phyloP scores from a whole-genome alignment of 2,329 filamentous ascomycete species.

The Aspergillus novofumigatus region DNA sequence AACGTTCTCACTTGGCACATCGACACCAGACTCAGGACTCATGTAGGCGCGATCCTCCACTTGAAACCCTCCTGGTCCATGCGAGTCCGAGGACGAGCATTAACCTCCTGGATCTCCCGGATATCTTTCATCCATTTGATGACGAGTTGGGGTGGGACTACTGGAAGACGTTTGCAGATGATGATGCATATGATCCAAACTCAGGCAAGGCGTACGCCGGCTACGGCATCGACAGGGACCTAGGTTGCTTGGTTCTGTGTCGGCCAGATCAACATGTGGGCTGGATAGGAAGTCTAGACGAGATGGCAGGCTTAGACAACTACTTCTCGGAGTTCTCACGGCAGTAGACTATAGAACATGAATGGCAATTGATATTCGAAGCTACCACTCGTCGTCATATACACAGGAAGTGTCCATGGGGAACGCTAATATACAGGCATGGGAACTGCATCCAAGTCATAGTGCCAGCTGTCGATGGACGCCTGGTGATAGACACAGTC shows the following conservation, averaged over 20 bases:
- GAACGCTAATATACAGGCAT: neutral
- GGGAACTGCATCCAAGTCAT: neutral
- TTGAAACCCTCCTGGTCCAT: slow-evolving; percentile 13
- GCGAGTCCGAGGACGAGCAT: slow-evolving; percentile 1
- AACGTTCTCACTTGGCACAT: neutral
- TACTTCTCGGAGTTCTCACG: slow-evolving; percentile 4
- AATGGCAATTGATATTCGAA: neutral
- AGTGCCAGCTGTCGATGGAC: neutral
- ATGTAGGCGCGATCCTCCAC: neutral
- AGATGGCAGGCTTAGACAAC: slow-evolving; percentile 4
- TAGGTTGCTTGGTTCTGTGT: slow-evolving; percentile 13
- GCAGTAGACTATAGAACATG: neutral
- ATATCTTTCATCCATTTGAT: slow-evolving; percentile 15
- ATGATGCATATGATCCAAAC: neutral
- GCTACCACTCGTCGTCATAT: neutral
- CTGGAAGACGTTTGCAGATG: slow-evolving; percentile 14
- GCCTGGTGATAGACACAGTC: neutral
- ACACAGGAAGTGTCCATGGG: too few species aligned
- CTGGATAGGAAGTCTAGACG: slow-evolving; percentile 12
- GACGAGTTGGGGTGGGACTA: slow-evolving; percentile 15
- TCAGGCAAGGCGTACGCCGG: slow-evolving; percentile 4
- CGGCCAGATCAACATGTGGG: slow-evolving; percentile 22
- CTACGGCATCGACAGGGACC: slow-evolving; percentile 11
- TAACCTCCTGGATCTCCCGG: slow-evolving; percentile 11
- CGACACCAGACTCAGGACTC: neutral